Percentiles rank a stretch among this genome's conserved stretches.
Evolutionary conservation across 768 basidiomycete genomes (phyloP).

Genomic region (Boletus sp.): DNA sequence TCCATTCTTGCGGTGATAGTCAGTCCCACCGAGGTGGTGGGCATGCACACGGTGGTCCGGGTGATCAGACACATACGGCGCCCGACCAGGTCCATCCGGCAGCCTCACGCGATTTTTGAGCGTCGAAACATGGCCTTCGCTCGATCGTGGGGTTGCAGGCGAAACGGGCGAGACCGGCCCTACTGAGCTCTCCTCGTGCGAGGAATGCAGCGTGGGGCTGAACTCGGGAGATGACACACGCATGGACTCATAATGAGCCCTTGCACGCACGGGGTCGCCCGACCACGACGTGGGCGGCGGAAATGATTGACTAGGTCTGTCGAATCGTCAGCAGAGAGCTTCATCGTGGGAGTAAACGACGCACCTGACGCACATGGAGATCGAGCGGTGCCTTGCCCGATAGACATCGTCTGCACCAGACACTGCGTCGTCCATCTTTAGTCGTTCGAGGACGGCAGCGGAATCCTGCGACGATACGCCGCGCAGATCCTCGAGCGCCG

Average conservation of each 20-base stretch:
- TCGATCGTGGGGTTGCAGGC: slow-evolving; percentile 54
- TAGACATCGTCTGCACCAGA: slow-evolving; percentile 19
- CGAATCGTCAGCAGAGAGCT: background rate
- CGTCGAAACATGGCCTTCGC: slow-evolving; percentile 18
- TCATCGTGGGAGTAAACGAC: background rate
- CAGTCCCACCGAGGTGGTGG: slow-evolving; percentile 3
- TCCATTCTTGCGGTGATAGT: slow-evolving; percentile 19
- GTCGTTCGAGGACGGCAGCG: slow-evolving; percentile 61
- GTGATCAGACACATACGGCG: slow-evolving; percentile 9
- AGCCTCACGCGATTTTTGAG: slow-evolving; percentile 14
- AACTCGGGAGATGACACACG: slow-evolving; percentile 16
- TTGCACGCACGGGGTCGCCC: slow-evolving; percentile 15
- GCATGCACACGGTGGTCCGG: slow-evolving; percentile 14
- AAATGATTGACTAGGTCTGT: slow-evolving; percentile 20
- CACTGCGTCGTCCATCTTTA: slow-evolving; percentile 52
- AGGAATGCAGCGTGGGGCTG: slow-evolving; percentile 31
- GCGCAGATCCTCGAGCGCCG: slow-evolving; percentile 62
- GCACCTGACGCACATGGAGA: slow-evolving; percentile 41
- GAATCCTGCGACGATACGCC: slow-evolving; percentile 54
- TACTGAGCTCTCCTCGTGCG: slow-evolving; percentile 45
- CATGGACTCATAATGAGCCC: slow-evolving; percentile 17
- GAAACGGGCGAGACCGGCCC: slow-evolving; percentile 50
- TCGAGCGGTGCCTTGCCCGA: slow-evolving; percentile 45
- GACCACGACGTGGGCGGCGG: slow-evolving; percentile 28
- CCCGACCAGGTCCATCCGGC: slow-evolving; percentile 11